Base-by-base conservation (phyloP, 768 basidiomycete genomes). In the Ramaria rubella region DNA sequence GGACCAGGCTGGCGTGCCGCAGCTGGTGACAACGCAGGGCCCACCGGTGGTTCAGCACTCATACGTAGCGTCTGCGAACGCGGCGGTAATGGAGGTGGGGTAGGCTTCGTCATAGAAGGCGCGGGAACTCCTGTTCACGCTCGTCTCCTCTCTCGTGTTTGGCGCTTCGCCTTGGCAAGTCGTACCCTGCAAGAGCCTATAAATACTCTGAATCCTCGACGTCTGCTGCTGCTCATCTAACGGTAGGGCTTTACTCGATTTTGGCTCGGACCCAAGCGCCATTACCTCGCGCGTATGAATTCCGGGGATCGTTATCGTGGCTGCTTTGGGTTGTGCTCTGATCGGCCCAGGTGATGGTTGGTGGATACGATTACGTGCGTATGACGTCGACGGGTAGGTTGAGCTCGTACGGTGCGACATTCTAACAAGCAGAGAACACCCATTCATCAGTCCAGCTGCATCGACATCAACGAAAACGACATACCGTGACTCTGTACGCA, bases 271-370 rank as follows among this genome's bases (percentile, higher is more conserved):
- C 11, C 90, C 90, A 77, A 93, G 77, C 3, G 89, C 86, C 83
- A 89, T 88, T 42, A 91, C 81, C 59, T 92, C 88, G 8, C 86
- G 87, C 3, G 82, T 88, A 63, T 91, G 90, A 58, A 93, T 93
- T 1, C 88, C 87, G 8, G 90, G 90, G 60, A 93, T 92, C 14
- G 81, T 83, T 90, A 93, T 93, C 40, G 79, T 85, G 62, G 82
- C 86, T 27, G 81, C 85, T 65, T 83, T 81, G 3, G 90, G 90
- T 64, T 91, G 90, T 17, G 82, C 82, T 61, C 84, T 81, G 61
- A 88, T 87, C 7, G 84, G 81, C 34, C 42, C 70, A 9, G 65
- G 62, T 2, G 74, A n/a, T n/a, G n/a, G n/a, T n/a, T n/a, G n/a
- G n/a, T n/a, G n/a, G n/a, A n/a, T n/a, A n/a, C n/a, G n/a, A n/a